Evolutionary conservation across 352 stramenopile species (phyloP), one percentile per base, ranked within the genome.

Genomic region (Hyaloperonospora brassicae): DNA sequence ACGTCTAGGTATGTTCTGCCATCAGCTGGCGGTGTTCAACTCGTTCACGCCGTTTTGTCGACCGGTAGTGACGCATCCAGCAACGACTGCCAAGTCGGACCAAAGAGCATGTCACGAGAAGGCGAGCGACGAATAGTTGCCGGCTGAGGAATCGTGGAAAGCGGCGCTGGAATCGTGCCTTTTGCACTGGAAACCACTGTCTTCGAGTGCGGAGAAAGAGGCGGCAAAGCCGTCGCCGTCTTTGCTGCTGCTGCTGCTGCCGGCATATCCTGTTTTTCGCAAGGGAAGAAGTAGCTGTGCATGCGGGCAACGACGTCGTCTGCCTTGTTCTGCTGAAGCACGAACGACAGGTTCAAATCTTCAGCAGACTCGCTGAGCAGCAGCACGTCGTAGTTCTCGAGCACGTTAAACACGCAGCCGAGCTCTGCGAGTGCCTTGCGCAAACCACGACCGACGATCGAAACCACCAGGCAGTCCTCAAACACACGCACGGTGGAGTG

Each of bases 311-410:
- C 83, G n/a, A 95, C 61, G 3, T 76, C 73, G 47, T 92, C 79
- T 25, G 85, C 80, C 39, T 84, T 66, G 46, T 79, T 73, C 49
- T 92, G 73, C 64, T 88, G 70, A n/a, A 95, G 61, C 22, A 95
- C 85, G 50, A 95, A 95, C 39, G 81, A 93, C 55, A 95, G 59
- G 60, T 95, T 95, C n/a, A 95, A 58, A 61, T 95, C 85, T 66
- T 95, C 85, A 8, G 85, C 80, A 25, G 84, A 93, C 39, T 93
- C 85, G 46, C 78, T 92, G 7, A 95, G 66, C 51, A 95, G 66
- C 51, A 94, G 57, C 25, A 94, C 79, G 31, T 93, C 82, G 61
- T 87, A 89, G 42, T 85, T 83, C 46, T 89, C 78, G 9, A 95
- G 70, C 43, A 90, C 71, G n/a, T 70, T 72, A 50, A 95, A 91